Percentiles rank a stretch among this genome's conserved stretches.
Evolutionary conservation across 768 basidiomycete species (phyloP).

Genomic region (Favolaschia claudopus): DNA sequence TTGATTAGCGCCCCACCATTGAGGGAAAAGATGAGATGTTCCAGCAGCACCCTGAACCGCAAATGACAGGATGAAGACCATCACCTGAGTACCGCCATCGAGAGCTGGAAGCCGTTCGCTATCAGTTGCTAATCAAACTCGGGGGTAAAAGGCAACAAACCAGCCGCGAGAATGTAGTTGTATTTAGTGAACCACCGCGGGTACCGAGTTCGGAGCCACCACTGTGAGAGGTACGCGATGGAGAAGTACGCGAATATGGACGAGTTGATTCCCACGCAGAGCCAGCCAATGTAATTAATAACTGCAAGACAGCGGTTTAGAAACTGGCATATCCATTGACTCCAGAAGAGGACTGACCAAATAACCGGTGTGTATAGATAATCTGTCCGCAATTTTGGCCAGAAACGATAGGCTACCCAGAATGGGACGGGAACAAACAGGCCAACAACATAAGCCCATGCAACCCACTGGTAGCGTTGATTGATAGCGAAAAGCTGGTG

Average conservation of each 20-base stretch:
- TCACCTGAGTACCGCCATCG: constrained; percentile 54
- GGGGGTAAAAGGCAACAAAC: constrained; percentile 1
- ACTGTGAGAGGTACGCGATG: constrained; percentile 55
- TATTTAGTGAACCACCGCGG: constrained; percentile 57
- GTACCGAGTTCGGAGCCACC: constrained; percentile 52
- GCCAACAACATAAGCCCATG: constrained; percentile 55
- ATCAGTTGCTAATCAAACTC: not conserved
- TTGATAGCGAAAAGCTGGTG: constrained; percentile 52
- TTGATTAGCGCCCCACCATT: constrained; percentile 68
- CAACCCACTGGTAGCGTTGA: constrained; percentile 58
- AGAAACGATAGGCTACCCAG: constrained; percentile 54
- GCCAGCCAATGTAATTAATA: constrained; percentile 58
- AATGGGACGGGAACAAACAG: constrained; percentile 61
- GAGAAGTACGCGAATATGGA: constrained; percentile 49
- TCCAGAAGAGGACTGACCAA: constrained; percentile 38
- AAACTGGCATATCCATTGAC: too few species aligned
- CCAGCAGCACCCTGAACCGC: constrained; percentile 61
- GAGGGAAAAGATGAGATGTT: constrained; percentile 55
- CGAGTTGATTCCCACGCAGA: constrained; percentile 59
- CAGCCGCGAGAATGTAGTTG: constrained; percentile 49
- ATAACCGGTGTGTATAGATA: constrained; percentile 57
- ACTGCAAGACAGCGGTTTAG: too few species aligned
- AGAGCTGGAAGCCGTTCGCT: constrained; percentile 29
- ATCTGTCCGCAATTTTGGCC: constrained; percentile 53
- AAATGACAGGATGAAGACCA: constrained; percentile 62